Conservation (phyloP, 495 filamentous ascomycete species). For the Opeltia flavorubescens region DNA sequence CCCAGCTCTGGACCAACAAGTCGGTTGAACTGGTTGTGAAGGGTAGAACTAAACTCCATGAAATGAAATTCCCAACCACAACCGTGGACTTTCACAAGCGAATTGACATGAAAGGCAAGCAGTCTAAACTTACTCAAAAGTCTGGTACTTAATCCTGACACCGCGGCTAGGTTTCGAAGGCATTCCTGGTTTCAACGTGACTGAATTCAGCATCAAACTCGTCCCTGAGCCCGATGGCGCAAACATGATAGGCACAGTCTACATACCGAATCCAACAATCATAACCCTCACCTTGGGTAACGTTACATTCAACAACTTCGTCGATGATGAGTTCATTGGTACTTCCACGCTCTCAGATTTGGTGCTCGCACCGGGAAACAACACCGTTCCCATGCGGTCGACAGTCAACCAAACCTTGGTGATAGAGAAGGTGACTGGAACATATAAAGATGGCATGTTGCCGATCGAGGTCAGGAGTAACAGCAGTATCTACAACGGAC, state of each 20-base stretch:
- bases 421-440: slow-evolving; percentile 22
- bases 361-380: slow-evolving; percentile 44
- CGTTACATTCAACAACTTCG: slow-evolving; percentile 36
- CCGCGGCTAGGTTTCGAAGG: slow-evolving; percentile 37
- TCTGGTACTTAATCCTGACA: not conserved
- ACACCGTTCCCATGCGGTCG: slow-evolving; percentile 40
- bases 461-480: slow-evolving; percentile 47
- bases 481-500: slow-evolving; percentile 40
- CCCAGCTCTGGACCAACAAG: slow-evolving; percentile 38
- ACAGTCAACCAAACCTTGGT: slow-evolving; percentile 36
- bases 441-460: slow-evolving; percentile 39
- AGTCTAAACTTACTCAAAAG: not conserved
- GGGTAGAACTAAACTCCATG: slow-evolving; percentile 40
- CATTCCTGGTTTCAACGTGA: slow-evolving; percentile 45
- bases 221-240: slow-evolving; percentile 26
- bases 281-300: slow-evolving; percentile 48
- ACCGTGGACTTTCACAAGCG: slow-evolving; percentile 42
- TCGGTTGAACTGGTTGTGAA: slow-evolving; percentile 43
- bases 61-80: slow-evolving; percentile 33
- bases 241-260: slow-evolving; percentile 50
- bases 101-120: slow-evolving; percentile 40
- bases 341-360: slow-evolving; percentile 48
- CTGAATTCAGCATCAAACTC: slow-evolving; percentile 33
- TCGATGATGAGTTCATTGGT: slow-evolving; percentile 21
- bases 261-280: slow-evolving; percentile 57